Evolutionary conservation across 805 yeast genomes (phyloP).

Genomic region (Groenewaldozyma salmanticensis): DNA sequence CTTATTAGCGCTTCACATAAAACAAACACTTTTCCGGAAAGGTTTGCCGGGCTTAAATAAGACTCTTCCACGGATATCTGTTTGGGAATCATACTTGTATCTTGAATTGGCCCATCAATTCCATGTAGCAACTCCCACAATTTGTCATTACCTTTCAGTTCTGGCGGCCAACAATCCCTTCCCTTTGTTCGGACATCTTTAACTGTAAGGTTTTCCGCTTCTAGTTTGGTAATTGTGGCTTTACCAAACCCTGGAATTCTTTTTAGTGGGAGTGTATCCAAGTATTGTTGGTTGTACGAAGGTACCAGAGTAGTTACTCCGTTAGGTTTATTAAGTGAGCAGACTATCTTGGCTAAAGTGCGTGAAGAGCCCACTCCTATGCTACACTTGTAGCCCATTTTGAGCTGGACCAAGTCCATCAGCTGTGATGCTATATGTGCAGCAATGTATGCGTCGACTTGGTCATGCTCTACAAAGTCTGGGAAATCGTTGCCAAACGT

Average conservation of each 20-base stretch:
- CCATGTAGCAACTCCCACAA: constrained; percentile 16
- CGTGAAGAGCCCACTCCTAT: constrained; percentile 24
- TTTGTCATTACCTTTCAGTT: not conserved
- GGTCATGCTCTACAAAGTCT: not conserved
- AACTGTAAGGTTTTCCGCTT: not conserved
- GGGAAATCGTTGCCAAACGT: constrained; percentile 3
- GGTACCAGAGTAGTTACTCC: constrained; percentile 24
- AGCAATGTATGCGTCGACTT: constrained; percentile 19
- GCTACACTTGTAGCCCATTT: constrained; percentile 22
- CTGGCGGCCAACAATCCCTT: too few species aligned
- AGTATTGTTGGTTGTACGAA: constrained; percentile 15
- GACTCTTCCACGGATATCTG: constrained; percentile 26
- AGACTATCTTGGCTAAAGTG: constrained; percentile 23
- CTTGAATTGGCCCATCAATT: constrained; percentile 10
- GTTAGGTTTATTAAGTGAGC: constrained; percentile 22
- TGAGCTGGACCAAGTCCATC: constrained; percentile 18
- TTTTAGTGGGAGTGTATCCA: constrained; percentile 11
- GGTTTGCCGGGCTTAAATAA: constrained; percentile 5
- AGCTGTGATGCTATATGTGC: constrained; percentile 21
- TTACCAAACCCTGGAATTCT: constrained; percentile 24
- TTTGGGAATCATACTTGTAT: constrained; percentile 13
- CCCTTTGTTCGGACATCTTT: not conserved
- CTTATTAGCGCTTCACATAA: constrained; percentile 12
- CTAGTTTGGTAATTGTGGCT: constrained; percentile 8
- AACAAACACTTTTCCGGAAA: not conserved